Evolutionary conservation across 331 rosid genomes (phyloP).

Genomic region (Ulmus americana): DNA sequence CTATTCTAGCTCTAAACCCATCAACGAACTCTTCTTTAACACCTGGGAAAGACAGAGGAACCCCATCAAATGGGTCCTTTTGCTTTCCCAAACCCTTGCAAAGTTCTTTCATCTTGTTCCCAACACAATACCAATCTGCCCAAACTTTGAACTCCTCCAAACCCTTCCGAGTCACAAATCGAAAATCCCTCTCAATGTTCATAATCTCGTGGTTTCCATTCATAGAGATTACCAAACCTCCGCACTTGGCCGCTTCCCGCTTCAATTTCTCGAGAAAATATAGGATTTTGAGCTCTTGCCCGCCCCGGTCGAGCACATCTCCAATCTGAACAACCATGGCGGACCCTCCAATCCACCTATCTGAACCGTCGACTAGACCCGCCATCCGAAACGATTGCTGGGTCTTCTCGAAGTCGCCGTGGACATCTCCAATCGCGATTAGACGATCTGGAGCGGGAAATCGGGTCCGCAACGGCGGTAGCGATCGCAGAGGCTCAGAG

Average conservation of each 20-base stretch:
- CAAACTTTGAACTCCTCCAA: constrained; percentile 63
- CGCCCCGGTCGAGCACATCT: constrained; percentile 88
- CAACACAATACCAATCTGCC: constrained; percentile 62
- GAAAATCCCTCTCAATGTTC: constrained; percentile 80
- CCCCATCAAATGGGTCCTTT: constrained; percentile 45
- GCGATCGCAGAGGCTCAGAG: neutral
- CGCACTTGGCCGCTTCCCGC: constrained; percentile 58
- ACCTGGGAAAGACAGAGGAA: constrained; percentile 36
- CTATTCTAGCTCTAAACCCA: constrained; percentile 73
- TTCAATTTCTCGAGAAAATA: constrained; percentile 66
- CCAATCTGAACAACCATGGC: constrained; percentile 76
- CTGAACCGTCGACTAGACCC: constrained; percentile 48
- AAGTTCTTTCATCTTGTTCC: constrained; percentile 50
- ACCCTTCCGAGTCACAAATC: constrained; percentile 38
- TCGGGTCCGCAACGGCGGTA: constrained; percentile 30
- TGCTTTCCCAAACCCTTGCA: constrained; percentile 49
- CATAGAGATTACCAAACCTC: constrained; percentile 67
- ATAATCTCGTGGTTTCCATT: constrained; percentile 94
- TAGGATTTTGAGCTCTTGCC: constrained; percentile 68
- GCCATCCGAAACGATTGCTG: constrained; percentile 67
- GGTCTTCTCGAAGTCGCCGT: constrained; percentile 77
- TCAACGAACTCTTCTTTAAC: constrained; percentile 34
- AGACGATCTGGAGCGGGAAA: constrained; percentile 57
- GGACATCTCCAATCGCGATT: constrained; percentile 82
- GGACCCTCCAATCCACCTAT: constrained; percentile 64